Percentiles rank a stretch among this genome's conserved stretches.
These are phyloP conservation scores for Lentithecium fluviatile DNA, from an alignment of 495 filamentous ascomycete species.

Conservation along the genomic window DNA sequence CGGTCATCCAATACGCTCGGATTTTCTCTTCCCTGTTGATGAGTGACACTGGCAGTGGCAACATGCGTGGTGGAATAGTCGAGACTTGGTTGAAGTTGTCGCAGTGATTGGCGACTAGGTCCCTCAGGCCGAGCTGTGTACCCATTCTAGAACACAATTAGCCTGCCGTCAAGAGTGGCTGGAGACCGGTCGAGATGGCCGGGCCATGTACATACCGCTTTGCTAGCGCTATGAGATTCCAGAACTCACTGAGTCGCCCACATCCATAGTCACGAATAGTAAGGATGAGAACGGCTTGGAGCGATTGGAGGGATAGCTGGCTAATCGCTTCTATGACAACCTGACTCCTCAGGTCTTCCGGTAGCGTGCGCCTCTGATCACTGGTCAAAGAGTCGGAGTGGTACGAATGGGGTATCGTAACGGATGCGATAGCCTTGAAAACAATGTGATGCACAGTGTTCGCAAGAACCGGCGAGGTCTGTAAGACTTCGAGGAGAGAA, in stretches of 20 bases:
- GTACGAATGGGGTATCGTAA: conserved; percentile 38
- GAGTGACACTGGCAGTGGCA: conserved; percentile 25
- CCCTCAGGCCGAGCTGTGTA: conserved; percentile 34
- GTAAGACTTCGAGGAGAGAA: conserved; percentile 32
- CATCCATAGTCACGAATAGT: conserved; percentile 39
- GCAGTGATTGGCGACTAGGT: conserved; percentile 32
- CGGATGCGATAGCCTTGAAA: conserved; percentile 38
- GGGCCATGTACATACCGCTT: conserved; percentile 30
- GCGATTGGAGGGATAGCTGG: conserved; percentile 31
- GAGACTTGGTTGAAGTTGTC: conserved; percentile 32
- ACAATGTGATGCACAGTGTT: conserved; percentile 31
- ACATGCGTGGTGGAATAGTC: conserved; percentile 35
- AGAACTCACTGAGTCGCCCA: conserved; percentile 37
- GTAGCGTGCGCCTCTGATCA: conserved; percentile 24
- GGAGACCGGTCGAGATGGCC: too few relatives aligned
- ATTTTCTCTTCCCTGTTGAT: conserved; percentile 42
- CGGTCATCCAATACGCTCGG: conserved; percentile 44
- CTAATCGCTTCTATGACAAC: conserved; percentile 35
- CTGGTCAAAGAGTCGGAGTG: conserved; percentile 22
- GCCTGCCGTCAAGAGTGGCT: not conserved
- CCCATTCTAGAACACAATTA: conserved; percentile 19
- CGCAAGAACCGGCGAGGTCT: conserved; percentile 18
- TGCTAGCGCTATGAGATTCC: conserved; percentile 40
- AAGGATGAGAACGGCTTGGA: conserved; percentile 40
- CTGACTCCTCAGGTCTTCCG: conserved; percentile 26